phyloP scores from a whole-genome alignment of 352 stramenopile species.

The Pythium sp. region DNA sequence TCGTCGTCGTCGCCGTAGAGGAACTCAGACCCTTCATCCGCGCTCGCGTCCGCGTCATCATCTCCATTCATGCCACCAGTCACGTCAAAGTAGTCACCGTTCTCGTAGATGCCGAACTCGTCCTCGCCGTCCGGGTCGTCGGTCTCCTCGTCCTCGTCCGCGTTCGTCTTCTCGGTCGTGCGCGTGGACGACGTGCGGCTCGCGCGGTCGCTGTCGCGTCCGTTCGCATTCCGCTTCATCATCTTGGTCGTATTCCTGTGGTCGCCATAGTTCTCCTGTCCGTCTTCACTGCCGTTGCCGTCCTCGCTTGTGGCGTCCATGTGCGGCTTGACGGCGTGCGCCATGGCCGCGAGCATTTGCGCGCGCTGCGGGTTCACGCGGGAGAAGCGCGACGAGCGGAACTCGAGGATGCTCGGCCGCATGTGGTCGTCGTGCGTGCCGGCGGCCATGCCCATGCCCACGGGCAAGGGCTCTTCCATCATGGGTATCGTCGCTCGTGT shows the following conservation, averaged over 20 bases:
- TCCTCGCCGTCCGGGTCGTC: conserved; percentile 13
- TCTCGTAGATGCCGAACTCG: conserved; percentile 15
- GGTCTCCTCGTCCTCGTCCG: conserved; percentile 14
- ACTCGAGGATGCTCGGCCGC: conserved; percentile 48
- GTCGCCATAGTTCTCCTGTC: conserved; percentile 1
- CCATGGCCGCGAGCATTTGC: conserved; percentile 40
- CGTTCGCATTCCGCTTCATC: not conserved
- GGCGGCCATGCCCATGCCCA: conserved; percentile 28
- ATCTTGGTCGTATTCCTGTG: conserved; percentile 2
- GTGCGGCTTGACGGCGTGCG: conserved; percentile 14
- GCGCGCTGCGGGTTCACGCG: conserved; percentile 47
- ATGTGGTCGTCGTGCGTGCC: conserved; percentile 19
- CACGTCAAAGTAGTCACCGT: conserved; percentile 14
- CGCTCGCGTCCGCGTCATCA: not conserved
- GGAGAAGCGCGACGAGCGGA: conserved; percentile 43
- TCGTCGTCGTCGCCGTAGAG: conserved; percentile 21
- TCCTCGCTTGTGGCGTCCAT: conserved; percentile 3
- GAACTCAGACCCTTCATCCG: conserved; percentile 16
- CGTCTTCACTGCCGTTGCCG: not conserved
- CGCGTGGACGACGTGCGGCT: conserved; percentile 16
- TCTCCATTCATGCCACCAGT: not conserved
- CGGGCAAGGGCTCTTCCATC: conserved; percentile 13
- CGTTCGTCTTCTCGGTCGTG: conserved; percentile 20
- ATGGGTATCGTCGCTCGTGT: conserved; percentile 3
- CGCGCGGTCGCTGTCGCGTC: not conserved